A percentile compares a stretch with the other conserved stretches of the same genome.
These are phyloP conservation scores for Cladophialophora yegresii DNA, from an alignment of 2,329 filamentous ascomycete genomes.

Conservation along the genomic window DNA sequence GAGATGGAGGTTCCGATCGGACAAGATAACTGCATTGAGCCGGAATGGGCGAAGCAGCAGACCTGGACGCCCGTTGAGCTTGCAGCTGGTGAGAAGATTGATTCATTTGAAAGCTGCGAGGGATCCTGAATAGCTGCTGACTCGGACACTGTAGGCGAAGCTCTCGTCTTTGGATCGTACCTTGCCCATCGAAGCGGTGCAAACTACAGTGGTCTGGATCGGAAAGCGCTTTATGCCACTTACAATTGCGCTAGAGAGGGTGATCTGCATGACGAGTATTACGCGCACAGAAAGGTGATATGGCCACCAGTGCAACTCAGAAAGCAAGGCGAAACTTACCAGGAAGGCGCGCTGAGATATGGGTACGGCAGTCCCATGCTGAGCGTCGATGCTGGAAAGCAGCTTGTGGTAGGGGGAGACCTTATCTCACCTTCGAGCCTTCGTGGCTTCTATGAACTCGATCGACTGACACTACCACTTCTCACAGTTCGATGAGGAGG, in stretches of 20 bases:
- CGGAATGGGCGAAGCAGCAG: constrained; percentile 42
- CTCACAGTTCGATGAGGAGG: constrained; percentile 1
- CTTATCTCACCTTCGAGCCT: neutral
- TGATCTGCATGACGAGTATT: constrained; percentile 49
- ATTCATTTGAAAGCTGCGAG: too few relatives aligned
- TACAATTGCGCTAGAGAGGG: constrained; percentile 47
- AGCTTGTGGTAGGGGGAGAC: constrained; percentile 11
- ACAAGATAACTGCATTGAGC: constrained; percentile 43
- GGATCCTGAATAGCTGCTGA: neutral
- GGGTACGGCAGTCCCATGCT: constrained; percentile 47
- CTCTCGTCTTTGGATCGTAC: constrained; percentile 47
- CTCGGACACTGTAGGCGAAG: constrained; percentile 37
- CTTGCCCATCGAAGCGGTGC: constrained; percentile 45
- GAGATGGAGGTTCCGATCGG: constrained; percentile 42
- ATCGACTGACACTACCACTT: neutral
- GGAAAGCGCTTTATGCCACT: constrained; percentile 48
- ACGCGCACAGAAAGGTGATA: constrained; percentile 44
- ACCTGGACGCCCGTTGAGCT: constrained; percentile 43
- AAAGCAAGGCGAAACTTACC: constrained; percentile 41
- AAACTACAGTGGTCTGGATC: constrained; percentile 42
- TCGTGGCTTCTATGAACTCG: too few relatives aligned
- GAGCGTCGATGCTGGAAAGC: constrained; percentile 38
- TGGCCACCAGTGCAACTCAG: constrained; percentile 48
- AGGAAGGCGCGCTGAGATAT: constrained; percentile 42
- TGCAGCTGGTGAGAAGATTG: constrained; percentile 38